Percentiles rank a stretch among this genome's conserved stretches.
These are phyloP conservation scores for Russula lepida DNA, from an alignment of 768 basidiomycete genomes.

Conservation along the genomic window DNA sequence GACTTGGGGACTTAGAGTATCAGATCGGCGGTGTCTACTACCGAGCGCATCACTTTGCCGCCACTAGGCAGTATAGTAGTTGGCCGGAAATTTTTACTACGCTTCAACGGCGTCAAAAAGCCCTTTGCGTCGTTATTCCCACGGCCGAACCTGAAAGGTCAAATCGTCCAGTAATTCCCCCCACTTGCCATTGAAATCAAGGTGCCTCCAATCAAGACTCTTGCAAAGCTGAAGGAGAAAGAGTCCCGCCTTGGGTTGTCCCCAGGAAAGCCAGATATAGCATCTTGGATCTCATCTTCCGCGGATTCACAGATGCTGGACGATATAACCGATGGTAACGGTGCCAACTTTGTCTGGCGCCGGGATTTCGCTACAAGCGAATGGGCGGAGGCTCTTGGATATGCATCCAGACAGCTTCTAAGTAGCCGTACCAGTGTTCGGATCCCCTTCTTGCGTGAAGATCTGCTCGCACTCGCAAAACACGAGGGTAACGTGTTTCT, in stretches of 20 bases:
- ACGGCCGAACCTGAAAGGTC: too few species aligned
- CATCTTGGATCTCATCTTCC: conserved; percentile 53
- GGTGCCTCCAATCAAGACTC: conserved; percentile 30
- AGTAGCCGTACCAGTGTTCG: conserved; percentile 47
- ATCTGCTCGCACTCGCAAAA: conserved; percentile 47
- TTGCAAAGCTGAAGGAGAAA: conserved; percentile 44
- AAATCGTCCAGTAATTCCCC: neutral
- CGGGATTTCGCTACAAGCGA: conserved; percentile 44
- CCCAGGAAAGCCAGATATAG: conserved; percentile 43
- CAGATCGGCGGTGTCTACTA: too few species aligned
- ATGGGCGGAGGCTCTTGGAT: conserved; percentile 47
- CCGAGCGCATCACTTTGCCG: too few species aligned
- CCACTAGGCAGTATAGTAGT: too few species aligned
- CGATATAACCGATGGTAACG: conserved; percentile 29
- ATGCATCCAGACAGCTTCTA: conserved; percentile 44
- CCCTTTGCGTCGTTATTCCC: neutral
- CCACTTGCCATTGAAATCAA: conserved; percentile 24
- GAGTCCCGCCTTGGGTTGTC: conserved; percentile 26
- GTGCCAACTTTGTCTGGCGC: conserved; percentile 35
- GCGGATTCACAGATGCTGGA: conserved; percentile 16
- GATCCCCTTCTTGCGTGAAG: conserved; percentile 53
- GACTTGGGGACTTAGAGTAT: too few species aligned
- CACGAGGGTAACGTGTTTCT: conserved; percentile 44
- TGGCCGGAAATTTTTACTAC: too few species aligned
- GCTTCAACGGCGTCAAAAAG: neutral